phyloP scores from a whole-genome alignment of 768 basidiomycete genomes.

The Rhodotorula graminis region DNA sequence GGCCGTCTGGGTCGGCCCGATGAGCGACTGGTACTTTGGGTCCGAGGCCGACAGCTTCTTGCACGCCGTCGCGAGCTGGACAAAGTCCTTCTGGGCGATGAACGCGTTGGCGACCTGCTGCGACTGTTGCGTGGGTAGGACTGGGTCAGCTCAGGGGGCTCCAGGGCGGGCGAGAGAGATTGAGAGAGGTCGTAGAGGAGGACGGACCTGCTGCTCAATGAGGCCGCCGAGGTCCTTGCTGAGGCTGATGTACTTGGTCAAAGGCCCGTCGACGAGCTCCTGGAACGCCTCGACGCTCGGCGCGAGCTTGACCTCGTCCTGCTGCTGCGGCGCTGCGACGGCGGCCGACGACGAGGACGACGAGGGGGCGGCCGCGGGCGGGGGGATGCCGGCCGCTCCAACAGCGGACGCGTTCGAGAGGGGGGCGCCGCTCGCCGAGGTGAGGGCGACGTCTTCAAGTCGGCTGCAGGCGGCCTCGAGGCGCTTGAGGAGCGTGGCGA shows the following conservation, averaged over 20 bases:
- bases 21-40: conserved; percentile 55
- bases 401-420: conserved; percentile 42
- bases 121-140: conserved; percentile 53
- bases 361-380: conserved; percentile 41
- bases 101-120: conserved; percentile 64
- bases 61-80: conserved; percentile 66
- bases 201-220: conserved; percentile 73
- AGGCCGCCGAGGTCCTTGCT: conserved; percentile 66
- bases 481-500: conserved; percentile 45
- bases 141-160: background rate
- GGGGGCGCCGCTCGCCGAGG: conserved; percentile 44
- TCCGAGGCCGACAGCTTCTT: conserved; percentile 60
- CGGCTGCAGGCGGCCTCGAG: conserved; percentile 89
- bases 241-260: conserved; percentile 69
- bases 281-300: conserved; percentile 67
- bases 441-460: conserved; percentile 78
- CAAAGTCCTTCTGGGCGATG: conserved; percentile 61
- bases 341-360: conserved; percentile 29
- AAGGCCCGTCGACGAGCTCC: conserved; percentile 63
- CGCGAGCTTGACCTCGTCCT: conserved; percentile 49
- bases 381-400: conserved; percentile 41
- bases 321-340: conserved; percentile 3
- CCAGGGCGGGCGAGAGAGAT: background rate
- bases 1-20: conserved; percentile 64
- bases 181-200: background rate